phyloP scores from a whole-genome alignment of 2,329 filamentous ascomycete genomes.

The Fusarium pseudoanthophilum region DNA sequence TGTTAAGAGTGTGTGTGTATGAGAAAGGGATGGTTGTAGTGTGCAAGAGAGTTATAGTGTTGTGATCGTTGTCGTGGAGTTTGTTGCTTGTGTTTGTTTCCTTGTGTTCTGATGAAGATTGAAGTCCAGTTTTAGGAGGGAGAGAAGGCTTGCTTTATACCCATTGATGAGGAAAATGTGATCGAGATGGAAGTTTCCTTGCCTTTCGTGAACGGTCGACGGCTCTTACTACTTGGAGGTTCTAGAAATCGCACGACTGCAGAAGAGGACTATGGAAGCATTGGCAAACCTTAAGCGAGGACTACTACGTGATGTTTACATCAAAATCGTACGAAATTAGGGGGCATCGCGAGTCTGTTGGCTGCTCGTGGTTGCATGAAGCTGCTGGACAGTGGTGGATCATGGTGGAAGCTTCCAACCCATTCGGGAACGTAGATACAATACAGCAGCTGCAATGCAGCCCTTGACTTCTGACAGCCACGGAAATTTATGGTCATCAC shows the following conservation, averaged over 20 bases:
- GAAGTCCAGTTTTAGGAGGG: constrained; percentile 21
- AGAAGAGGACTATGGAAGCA: constrained; percentile 8
- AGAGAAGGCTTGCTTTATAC: constrained; percentile 48
- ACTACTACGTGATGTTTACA: constrained; percentile 10
- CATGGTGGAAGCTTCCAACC: constrained; percentile 36
- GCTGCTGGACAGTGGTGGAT: constrained; percentile 37
- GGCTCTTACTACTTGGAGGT: constrained; percentile 29
- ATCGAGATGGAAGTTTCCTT: constrained; percentile 26
- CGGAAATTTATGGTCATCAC: background rate
- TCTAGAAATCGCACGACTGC: constrained; percentile 41
- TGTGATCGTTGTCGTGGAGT: constrained; percentile 3
- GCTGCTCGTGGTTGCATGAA: constrained; percentile 24
- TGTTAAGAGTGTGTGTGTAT: constrained; percentile 28
- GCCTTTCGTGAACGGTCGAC: constrained; percentile 32
- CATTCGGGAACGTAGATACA: background rate
- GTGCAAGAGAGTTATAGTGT: constrained; percentile 30
- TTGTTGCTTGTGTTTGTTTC: constrained; percentile 40
- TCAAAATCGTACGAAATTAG: constrained; percentile 30
- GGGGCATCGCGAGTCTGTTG: background rate
- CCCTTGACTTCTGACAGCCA: background rate
- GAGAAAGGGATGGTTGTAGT: constrained; percentile 40
- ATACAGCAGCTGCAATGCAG: background rate
- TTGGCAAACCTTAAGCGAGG: constrained; percentile 18
- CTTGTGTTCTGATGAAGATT: constrained; percentile 45
- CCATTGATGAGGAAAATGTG: constrained; percentile 6